Evolutionary conservation across 1,139 yeast genomes (phyloP).

Genomic region (Pichia sp.): DNA sequence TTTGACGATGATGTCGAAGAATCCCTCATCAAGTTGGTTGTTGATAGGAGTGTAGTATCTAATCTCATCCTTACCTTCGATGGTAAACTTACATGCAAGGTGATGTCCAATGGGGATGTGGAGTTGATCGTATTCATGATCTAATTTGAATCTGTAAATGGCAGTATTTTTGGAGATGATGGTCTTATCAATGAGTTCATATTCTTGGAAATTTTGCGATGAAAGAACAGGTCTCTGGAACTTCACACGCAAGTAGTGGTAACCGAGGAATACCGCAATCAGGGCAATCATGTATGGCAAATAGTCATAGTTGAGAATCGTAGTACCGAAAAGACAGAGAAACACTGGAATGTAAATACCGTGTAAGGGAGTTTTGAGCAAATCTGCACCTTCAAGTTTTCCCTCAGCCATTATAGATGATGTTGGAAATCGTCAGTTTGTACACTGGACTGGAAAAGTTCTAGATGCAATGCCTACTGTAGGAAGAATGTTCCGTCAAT

Average conservation of each 20-base stretch:
- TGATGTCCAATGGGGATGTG: slow-evolving; percentile 71
- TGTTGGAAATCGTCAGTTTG: too few relatives aligned
- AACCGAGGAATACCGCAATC: slow-evolving; percentile 38
- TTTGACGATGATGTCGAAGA: slow-evolving; percentile 67
- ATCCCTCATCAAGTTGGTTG: slow-evolving; percentile 61
- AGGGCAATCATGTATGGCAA: slow-evolving; percentile 45
- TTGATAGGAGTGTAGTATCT: slow-evolving; percentile 74
- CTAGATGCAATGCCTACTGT: too few relatives aligned
- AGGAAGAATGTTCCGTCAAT: too few relatives aligned
- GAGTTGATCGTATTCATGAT: slow-evolving; percentile 52
- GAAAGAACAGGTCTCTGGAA: slow-evolving; percentile 36
- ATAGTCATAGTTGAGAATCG: slow-evolving; percentile 44
- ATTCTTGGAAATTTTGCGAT: slow-evolving; percentile 50
- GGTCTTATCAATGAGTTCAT: slow-evolving; percentile 67
- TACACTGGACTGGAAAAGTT: too few relatives aligned
- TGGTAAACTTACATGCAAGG: slow-evolving; percentile 47
- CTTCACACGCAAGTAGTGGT: slow-evolving; percentile 43
- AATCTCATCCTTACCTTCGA: slow-evolving; percentile 55
- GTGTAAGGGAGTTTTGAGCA: slow-evolving; percentile 40
- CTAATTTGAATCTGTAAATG: slow-evolving; percentile 62
- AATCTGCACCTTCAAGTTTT: slow-evolving; percentile 15
- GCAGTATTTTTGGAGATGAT: slow-evolving; percentile 62
- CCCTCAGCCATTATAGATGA: too few relatives aligned
- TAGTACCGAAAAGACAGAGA: slow-evolving; percentile 55
- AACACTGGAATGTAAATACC: slow-evolving; percentile 65